A percentile compares a stretch with the other conserved stretches of the same genome.
These are phyloP conservation scores for Physaria fendleri DNA, from an alignment of 345 rosid genomes.

Conservation along the genomic window DNA sequence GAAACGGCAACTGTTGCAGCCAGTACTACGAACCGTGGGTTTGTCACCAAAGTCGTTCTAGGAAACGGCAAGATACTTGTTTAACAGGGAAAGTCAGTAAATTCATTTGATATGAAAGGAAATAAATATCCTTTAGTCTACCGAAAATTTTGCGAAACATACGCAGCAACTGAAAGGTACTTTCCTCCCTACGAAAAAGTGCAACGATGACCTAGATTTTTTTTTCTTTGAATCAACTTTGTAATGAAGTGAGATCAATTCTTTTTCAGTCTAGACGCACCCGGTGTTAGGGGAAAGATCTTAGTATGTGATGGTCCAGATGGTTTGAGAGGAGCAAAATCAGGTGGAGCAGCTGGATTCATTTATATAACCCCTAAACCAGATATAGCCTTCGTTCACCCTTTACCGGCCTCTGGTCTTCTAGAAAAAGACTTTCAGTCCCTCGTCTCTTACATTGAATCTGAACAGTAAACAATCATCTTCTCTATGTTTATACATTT, in stretches of 20 bases:
- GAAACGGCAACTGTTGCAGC: too few relatives aligned
- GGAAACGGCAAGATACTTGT: too few relatives aligned
- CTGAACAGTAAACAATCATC: slow-evolving; percentile 21
- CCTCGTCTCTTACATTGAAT: slow-evolving; percentile 22
- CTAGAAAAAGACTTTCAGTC: not conserved
- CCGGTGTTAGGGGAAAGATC: slow-evolving; percentile 34
- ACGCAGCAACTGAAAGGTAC: not conserved
- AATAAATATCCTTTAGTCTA: slow-evolving; percentile 24
- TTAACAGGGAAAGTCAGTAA: slow-evolving; percentile 38
- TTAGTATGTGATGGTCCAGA: slow-evolving; percentile 8
- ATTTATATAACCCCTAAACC: not conserved
- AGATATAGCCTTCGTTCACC: slow-evolving; percentile 4
- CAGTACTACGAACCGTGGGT: too few relatives aligned
- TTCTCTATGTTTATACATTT: not conserved
- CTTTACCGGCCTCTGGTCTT: slow-evolving; percentile 25
- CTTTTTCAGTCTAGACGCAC: slow-evolving; percentile 12
- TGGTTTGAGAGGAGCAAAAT: not conserved
- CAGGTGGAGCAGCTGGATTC: slow-evolving; percentile 25
- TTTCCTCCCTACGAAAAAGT: not conserved
- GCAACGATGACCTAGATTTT: not conserved
- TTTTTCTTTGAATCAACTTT: not conserved
- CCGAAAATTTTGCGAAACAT: slow-evolving; percentile 14
- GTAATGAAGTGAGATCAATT: not conserved
- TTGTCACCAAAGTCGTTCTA: too few relatives aligned
- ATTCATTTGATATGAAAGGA: slow-evolving; percentile 29